Base-by-base conservation (phyloP, 2,329 filamentous ascomycete genomes). In the Stachybotrys chartarum region DNA sequence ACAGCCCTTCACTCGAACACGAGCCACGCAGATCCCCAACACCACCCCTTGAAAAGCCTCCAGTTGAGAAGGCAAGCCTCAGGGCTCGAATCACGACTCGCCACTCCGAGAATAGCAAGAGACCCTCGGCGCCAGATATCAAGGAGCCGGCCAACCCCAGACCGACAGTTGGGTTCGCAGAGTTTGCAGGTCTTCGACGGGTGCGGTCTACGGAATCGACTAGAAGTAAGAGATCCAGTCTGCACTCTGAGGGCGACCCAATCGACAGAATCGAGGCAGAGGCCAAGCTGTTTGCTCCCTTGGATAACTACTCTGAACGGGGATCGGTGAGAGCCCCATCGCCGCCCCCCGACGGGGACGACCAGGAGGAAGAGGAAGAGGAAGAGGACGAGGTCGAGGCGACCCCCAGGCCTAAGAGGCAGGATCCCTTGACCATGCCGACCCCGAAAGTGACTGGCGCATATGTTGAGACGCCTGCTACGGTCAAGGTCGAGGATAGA, bases 231-330 rank as follows among this genome's bases (percentile, higher is more conserved):
- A 70, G 72, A 55, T 74, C 72, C 42, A 80, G 77, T 63, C 67
- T 74, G 62, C 70, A 74, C 56, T 82, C 80, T 0, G 80, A 83
- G 55, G 63, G 69, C 14, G 81, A 84, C 57, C 80, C 81, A 5
- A 78, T 75, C 1, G 80, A 80, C 60, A 78, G 81, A 49, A 82
- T 84, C 52, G 75, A 81, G 60, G 77, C 73, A 10, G 81, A 84
- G 66, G 76, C 78, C 69, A 77, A 75, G 51, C 72, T 84, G 8
- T 84, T 84, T 64, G 81, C 79, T 14, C 78, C 75, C 0, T 61
- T 68, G 16, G 80, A 83, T 35, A 80, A 78, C 57, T 74, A 81
- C 47, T 84, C 81, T 1, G 81, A 84, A 60, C 75, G 71, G 48
- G 80, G 80, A 1, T 83, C 81, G 5, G 68, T 77, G 17, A 75